phyloP scores from a whole-genome alignment of 345 rosid species.

The Fremontodendron californicum region DNA sequence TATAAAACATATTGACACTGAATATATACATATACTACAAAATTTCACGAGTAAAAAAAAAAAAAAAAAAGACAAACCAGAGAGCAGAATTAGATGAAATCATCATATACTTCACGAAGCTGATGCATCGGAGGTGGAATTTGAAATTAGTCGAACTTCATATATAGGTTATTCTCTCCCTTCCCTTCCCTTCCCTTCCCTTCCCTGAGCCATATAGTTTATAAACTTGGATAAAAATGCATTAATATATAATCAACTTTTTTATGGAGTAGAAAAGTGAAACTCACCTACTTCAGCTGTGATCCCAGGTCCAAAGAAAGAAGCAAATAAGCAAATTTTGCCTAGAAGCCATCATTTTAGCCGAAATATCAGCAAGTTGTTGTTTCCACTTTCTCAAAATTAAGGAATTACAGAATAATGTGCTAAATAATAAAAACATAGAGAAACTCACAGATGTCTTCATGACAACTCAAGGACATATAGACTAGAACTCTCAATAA shows the following conservation, averaged over 20 bases:
- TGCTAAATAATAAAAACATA: background rate
- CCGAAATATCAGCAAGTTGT: constrained; percentile 16
- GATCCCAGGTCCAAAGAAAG: constrained; percentile 89
- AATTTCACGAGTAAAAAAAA: background rate
- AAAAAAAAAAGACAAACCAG: background rate
- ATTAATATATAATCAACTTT: background rate
- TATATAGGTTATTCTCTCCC: constrained; percentile 66
- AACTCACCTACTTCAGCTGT: constrained; percentile 79
- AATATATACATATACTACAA: constrained; percentile 11
- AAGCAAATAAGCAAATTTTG: constrained; percentile 52
- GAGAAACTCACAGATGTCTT: background rate
- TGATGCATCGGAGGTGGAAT: constrained; percentile 35
- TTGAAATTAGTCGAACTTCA: constrained; percentile 76
- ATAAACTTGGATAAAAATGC: background rate
- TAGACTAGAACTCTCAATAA: background rate
- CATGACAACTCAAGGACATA: background rate
- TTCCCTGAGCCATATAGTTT: constrained; percentile 45
- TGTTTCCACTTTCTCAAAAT: background rate
- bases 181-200: constrained; percentile 74
- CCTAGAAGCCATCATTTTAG: constrained; percentile 40
- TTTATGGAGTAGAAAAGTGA: background rate
- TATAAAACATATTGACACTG: background rate
- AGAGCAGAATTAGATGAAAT: constrained; percentile 18
- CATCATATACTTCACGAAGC: constrained; percentile 30
- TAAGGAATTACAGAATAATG: background rate